Percentiles rank a stretch among this genome's conserved stretches.
phyloP scores from a whole-genome alignment of 768 basidiomycete species.

The Tricholoma furcatifolium region DNA sequence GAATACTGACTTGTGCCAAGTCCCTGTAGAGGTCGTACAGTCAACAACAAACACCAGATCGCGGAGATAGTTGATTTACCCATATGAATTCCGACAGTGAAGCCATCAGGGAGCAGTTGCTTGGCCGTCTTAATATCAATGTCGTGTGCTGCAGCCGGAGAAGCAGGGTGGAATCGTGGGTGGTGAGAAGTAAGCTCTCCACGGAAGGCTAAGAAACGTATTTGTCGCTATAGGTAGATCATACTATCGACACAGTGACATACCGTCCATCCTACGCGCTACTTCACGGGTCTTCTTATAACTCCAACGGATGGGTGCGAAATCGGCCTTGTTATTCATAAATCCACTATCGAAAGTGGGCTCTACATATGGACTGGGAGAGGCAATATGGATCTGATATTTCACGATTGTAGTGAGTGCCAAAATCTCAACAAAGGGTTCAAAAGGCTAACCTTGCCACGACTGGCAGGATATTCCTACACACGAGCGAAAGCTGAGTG shows the following conservation, averaged over 20 bases:
- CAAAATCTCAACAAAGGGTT: no score
- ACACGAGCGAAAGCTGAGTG: not conserved
- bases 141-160: constrained; percentile 56
- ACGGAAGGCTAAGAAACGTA: constrained; percentile 49
- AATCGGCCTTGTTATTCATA: constrained; percentile 79
- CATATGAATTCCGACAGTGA: constrained; percentile 75
- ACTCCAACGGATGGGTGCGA: constrained; percentile 73
- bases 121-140: constrained; percentile 71
- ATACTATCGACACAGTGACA: constrained; percentile 3
- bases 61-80: constrained; percentile 29
- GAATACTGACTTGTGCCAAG: constrained; percentile 47
- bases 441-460: constrained; percentile 52
- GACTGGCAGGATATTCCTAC: constrained; percentile 71
- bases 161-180: constrained; percentile 72
- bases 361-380: constrained; percentile 58
- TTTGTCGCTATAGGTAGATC: not conserved
- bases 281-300: constrained; percentile 77
- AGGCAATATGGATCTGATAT: constrained; percentile 58
- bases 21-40: constrained; percentile 26
- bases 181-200: constrained; percentile 73
- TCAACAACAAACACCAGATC: not conserved
- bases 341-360: constrained; percentile 73
- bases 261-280: constrained; percentile 70
- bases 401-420: no score
- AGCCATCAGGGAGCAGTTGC: constrained; percentile 53